Base-by-base conservation (phyloP, 208 protist species). In the Plasmodiophora brassicae region DNA sequence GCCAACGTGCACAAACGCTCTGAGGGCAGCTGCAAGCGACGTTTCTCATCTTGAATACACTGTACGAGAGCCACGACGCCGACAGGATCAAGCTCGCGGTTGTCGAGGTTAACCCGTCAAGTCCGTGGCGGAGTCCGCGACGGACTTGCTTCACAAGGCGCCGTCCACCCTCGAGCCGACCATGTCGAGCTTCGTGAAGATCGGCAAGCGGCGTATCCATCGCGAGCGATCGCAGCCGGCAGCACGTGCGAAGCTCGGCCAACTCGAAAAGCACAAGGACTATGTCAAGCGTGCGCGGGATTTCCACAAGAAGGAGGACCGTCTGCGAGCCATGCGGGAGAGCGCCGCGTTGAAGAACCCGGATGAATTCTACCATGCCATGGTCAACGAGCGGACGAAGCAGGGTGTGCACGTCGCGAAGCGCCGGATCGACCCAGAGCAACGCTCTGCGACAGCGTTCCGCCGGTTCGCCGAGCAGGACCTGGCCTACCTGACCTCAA, bases 201-300 rank as follows among this genome's bases (percentile, higher is more conserved):
- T 78, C n/a, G 65, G 65, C n/a, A 78, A 78, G n/a, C 65, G 65
- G 10, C 65, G 65, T 36, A 78, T 78, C n/a, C 65, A 78, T 78
- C 5, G 60, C 84, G 96, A 97, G 87, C 93, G 96, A 32, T 94
- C 94, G 43, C 96, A 97, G 88, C 95, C 92, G 14, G 91, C 92
- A 45, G 84, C 90, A 20, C 94, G 96, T 25, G 90, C 93, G 85
- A 93, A 95, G 78, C 92, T 97, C 0, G 96, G 96, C 0, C 93
- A 94, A 89, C 92, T 97, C 0, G 96, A 97, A 88, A 97, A 97
- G 91, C 94, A 96, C 88, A 96, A 96, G 89, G 96, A 97, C 90
- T 95, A 97, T 90, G 93, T 95, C 0, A 87, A 95, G 46, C 93
- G 96, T 28, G 91, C 95, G 1, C 93, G 94, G 57, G 93, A 94